Evolutionary conservation across 768 basidiomycete genomes (phyloP), one percentile per base, ranked within the genome.

Genomic region (Lactifluus piperatus): DNA sequence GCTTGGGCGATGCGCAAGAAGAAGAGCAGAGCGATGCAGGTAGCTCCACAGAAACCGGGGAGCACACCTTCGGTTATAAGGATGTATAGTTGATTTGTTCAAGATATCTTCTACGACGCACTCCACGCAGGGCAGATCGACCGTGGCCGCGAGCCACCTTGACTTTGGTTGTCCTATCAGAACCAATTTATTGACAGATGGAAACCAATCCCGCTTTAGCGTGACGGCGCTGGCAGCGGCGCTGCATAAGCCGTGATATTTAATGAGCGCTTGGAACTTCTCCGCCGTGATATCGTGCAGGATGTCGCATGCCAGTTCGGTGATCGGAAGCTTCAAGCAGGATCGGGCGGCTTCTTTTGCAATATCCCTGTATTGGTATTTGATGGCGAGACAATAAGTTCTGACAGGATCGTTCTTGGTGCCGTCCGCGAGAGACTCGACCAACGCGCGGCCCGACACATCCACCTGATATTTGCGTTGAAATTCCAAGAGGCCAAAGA

Each of bases 391-490:
- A 14, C 36, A 56, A 37, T 57, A 62, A 44, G 53, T 60, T 16
- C 56, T 52, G 8, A 58, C 56, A 5, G 61, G 61, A 36, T 64
- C 61, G 3, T 5, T 8, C 22, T 57, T 36, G n/a, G 56, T 29
- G 14, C 11, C 26, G 20, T 32, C 36, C 3, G 13, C 20, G 30
- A 64, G 60, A 37, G 20, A 55, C 4, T 11, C 24, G 1, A 6
- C 49, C 9, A 51, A n/a, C 0, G 29, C 9, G 37, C 22, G 9
- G 5, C 24, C 10, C 22, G 58, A 26, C 26, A n/a, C 37, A 1
- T 57, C 37, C 18, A 64, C 53, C 8, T 48, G 55, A 41, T 64
- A 64, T 54, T 64, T 64, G 51, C 47, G 56, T 2, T 52, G 26
- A 26, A 58, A 62, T n/a, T 62, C 48, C 2, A 54, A 30, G 24